Evolutionary conservation across 148 eudicot genomes (phyloP).

Genomic region (Persicaria maculosa): DNA sequence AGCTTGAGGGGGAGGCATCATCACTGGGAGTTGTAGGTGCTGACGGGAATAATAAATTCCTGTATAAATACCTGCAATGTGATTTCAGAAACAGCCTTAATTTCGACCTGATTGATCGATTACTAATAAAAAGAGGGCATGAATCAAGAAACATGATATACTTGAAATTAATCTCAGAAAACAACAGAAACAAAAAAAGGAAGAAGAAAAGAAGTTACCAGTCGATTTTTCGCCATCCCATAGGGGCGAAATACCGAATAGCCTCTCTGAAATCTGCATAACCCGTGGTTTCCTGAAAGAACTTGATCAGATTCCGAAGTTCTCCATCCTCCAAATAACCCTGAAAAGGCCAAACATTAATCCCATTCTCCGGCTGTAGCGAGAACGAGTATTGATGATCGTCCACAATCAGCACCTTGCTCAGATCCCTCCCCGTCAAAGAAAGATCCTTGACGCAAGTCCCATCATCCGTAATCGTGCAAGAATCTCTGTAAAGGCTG

Average conservation of each 20-base stretch:
- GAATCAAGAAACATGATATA: too few species aligned
- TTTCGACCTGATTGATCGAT: too few species aligned
- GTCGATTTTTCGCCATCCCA: background rate
- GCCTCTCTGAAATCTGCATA: slow-evolving; percentile 6
- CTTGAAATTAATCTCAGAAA: too few species aligned
- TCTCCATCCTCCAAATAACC: slow-evolving; percentile 49
- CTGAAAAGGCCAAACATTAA: slow-evolving; percentile 44
- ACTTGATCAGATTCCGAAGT: slow-evolving; percentile 30
- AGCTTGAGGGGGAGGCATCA: too few species aligned
- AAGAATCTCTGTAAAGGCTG: slow-evolving; percentile 43
- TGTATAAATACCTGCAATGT: too few species aligned
- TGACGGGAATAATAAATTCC: too few species aligned
- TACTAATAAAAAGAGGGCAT: too few species aligned
- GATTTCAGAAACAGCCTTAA: too few species aligned
- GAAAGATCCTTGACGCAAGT: slow-evolving; percentile 49
- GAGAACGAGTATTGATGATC: slow-evolving; percentile 69
- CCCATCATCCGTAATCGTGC: slow-evolving; percentile 35
- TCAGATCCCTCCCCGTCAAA: slow-evolving; percentile 34
- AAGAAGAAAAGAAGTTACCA: background rate
- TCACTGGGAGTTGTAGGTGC: too few species aligned
- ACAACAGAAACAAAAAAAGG: background rate
- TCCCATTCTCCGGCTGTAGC: slow-evolving; percentile 62
- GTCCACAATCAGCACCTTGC: slow-evolving; percentile 49
- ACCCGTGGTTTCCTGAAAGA: slow-evolving; percentile 23
- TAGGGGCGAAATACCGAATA: background rate